Conservation (phyloP, 2,329 filamentous ascomycete species). For the Aspergillus pseudoviridinutans region DNA sequence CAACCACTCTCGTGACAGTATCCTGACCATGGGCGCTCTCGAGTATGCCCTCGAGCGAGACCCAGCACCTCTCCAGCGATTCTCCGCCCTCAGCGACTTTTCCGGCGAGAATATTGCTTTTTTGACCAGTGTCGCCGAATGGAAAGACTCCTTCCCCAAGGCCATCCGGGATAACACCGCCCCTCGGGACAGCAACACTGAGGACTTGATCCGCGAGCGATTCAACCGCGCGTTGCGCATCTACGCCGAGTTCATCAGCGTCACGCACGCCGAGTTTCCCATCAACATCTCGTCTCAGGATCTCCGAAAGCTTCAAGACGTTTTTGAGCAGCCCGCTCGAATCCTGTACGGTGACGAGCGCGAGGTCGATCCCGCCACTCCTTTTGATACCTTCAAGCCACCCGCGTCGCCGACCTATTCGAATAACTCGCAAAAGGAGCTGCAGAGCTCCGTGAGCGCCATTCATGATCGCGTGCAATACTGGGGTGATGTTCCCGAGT, state of each 20-base stretch:
- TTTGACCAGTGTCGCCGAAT: constrained; percentile 54
- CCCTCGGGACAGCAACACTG: constrained; percentile 20
- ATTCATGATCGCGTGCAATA: constrained; percentile 29
- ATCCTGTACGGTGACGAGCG: constrained; percentile 40
- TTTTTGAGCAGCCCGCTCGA: constrained; percentile 54
- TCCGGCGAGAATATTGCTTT: constrained; percentile 70
- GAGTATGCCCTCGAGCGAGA: constrained; percentile 58
- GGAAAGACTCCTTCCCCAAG: constrained; percentile 42
- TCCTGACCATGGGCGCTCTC: constrained; percentile 59
- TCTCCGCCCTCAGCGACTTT: constrained; percentile 63
- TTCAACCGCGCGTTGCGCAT: constrained; percentile 60
- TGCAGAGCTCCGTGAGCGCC: constrained; percentile 13
- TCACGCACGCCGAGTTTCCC: constrained; percentile 60
- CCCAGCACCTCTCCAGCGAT: constrained; percentile 58
- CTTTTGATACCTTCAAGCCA: constrained; percentile 28
- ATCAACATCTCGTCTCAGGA: constrained; percentile 61
- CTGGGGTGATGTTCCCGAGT: constrained; percentile 37
- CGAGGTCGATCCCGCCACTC: constrained; percentile 37
- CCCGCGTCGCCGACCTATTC: constrained; percentile 18
- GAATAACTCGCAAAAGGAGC: constrained; percentile 17
- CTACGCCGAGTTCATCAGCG: constrained; percentile 59
- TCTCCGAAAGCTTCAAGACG: constrained; percentile 50
- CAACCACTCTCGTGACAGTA: constrained; percentile 40
- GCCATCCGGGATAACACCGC: constrained; percentile 17
- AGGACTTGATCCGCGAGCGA: constrained; percentile 43